Percentiles rank a stretch among this genome's conserved stretches.
These are phyloP conservation scores for Turnera subulata DNA, from an alignment of 345 rosid genomes.

Conservation along the genomic window DNA sequence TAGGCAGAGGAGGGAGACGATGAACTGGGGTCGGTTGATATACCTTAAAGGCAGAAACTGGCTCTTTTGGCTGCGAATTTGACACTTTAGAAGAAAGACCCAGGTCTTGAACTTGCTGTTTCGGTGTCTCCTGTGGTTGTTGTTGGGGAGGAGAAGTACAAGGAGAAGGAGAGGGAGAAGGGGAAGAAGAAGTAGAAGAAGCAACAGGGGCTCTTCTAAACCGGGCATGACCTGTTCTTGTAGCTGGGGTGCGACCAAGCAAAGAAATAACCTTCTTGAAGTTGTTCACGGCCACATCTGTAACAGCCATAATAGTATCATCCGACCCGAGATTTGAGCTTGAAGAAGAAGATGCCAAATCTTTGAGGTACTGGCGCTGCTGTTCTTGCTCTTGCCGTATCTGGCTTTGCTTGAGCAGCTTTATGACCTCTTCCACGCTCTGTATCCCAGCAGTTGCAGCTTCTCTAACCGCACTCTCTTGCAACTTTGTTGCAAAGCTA, in stretches of 20 bases:
- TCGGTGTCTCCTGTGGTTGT: slow-evolving; percentile 18
- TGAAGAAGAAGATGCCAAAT: slow-evolving; percentile 15
- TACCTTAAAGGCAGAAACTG: slow-evolving; percentile 58
- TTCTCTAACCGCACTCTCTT: slow-evolving; percentile 58
- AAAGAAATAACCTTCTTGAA: slow-evolving; percentile 74
- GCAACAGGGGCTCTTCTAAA: slow-evolving; percentile 55
- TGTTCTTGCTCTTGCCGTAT: slow-evolving; percentile 17
- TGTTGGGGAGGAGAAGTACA: neutral
- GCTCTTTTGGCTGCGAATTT: slow-evolving; percentile 21
- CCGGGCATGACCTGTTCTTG: slow-evolving; percentile 87
- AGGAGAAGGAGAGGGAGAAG: neutral
- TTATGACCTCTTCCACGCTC: slow-evolving; percentile 70
- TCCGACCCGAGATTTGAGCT: slow-evolving; percentile 11
- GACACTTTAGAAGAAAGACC: slow-evolving; percentile 12
- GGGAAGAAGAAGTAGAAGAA: neutral
- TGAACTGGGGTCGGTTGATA: slow-evolving; percentile 68
- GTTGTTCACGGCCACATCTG: slow-evolving; percentile 65
- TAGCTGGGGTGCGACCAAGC: slow-evolving; percentile 50
- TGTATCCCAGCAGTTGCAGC: slow-evolving; percentile 79
- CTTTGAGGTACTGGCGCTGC: slow-evolving; percentile 10
- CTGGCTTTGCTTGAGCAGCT: slow-evolving; percentile 42
- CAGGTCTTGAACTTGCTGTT: slow-evolving; percentile 15
- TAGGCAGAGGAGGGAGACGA: slow-evolving; percentile 72
- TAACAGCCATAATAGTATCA: slow-evolving; percentile 49
- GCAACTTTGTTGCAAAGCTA: slow-evolving; percentile 34